A percentile compares a stretch with the other conserved stretches of the same genome.
Conservation (phyloP, 306 rosid species). For the Aeschynomene evenia region DNA sequence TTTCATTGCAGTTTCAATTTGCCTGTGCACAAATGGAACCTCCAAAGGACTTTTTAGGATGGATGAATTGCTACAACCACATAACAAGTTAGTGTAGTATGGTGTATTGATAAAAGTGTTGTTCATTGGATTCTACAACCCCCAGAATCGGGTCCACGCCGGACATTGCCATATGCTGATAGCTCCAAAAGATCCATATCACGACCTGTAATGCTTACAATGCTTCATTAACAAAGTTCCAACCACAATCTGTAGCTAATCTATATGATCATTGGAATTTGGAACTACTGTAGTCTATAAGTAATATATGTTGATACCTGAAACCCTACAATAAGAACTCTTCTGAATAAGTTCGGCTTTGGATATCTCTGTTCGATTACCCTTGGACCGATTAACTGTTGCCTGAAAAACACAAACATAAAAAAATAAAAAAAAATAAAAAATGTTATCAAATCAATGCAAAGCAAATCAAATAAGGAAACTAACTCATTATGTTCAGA, state of each 20-base stretch:
- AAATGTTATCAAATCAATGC: not conserved
- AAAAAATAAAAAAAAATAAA: too few relatives aligned
- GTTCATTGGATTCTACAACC: constrained; percentile 87
- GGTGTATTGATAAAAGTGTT: constrained; percentile 19
- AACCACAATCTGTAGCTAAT: constrained; percentile 19
- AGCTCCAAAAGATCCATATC: constrained; percentile 94
- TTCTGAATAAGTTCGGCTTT: constrained; percentile 80
- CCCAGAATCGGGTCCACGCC: constrained; percentile 65
- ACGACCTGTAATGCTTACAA: constrained; percentile 54
- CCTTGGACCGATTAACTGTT: constrained; percentile 82
- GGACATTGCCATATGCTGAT: constrained; percentile 82
- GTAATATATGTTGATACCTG: constrained; percentile 50
- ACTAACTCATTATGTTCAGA: not conserved
- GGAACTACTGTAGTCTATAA: not conserved
- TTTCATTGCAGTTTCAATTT: constrained; percentile 16
- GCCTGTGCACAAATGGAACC: constrained; percentile 12
- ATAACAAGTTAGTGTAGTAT: constrained; percentile 6
- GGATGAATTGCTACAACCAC: constrained; percentile 16
- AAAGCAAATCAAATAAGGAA: constrained; percentile 12
- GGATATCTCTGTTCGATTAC: constrained; percentile 74
- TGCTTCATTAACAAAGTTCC: constrained; percentile 12
- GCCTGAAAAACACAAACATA: constrained; percentile 57
- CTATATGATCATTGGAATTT: not conserved
- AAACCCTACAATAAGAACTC: constrained; percentile 91
- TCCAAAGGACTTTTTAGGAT: not conserved